Conservation (phyloP, 352 stramenopile species). For the Bremia lactucae region DNA sequence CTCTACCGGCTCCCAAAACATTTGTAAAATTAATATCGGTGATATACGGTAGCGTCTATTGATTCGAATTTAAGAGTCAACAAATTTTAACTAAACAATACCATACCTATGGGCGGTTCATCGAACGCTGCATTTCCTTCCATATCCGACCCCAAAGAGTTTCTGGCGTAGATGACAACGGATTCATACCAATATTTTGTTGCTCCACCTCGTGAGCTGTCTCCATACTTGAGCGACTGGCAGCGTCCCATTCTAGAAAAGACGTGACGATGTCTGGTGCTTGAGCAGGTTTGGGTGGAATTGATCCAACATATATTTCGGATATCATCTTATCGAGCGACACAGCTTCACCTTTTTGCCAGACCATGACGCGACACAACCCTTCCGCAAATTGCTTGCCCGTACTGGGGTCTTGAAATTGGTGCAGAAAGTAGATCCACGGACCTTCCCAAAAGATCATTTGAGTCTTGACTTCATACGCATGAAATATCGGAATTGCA, state of each 20-base stretch:
- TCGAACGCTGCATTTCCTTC: conserved; percentile 20
- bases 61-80: no score
- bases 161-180: conserved; percentile 3
- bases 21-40: no score
- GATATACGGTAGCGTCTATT: no score
- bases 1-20: no score
- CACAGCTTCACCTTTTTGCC: conserved; percentile 18
- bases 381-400: conserved; percentile 48
- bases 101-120: no score
- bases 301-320: conserved; percentile 13
- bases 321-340: conserved; percentile 11
- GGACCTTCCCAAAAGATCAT: conserved; percentile 44
- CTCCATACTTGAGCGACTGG: conserved; percentile 22
- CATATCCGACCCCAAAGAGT: conserved; percentile 11
- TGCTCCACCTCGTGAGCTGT: conserved; percentile 9
- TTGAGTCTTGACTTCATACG: conserved; percentile 52
- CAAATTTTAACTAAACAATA: no score
- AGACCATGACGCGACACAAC: conserved; percentile 18
- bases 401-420: conserved; percentile 38
- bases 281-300: conserved; percentile 8
- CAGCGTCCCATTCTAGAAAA: conserved; percentile 28
- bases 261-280: conserved; percentile 22
- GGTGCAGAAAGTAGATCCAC: conserved; percentile 57
- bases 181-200: conserved; percentile 1
- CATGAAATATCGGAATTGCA: conserved; percentile 38